Evolutionary conservation across 1,139 yeast genomes (phyloP), one percentile per base, ranked within the genome.

Genomic region (Candida freyschussii): DNA sequence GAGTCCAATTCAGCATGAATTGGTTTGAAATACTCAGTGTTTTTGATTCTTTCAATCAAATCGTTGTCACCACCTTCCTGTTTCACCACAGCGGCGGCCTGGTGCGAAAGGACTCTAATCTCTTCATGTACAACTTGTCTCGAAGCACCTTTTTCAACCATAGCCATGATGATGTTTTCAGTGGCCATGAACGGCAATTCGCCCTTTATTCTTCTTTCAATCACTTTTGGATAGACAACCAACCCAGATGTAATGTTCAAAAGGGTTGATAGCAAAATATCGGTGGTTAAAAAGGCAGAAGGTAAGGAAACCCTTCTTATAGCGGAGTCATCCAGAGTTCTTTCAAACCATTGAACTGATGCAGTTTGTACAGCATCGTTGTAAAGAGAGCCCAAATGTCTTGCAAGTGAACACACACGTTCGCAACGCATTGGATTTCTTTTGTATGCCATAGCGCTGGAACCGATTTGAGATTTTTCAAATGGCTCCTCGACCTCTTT

Each of bases 141-240:
- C 17, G 95, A 87, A 28, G 85, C 97, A 52, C 97, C 97, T 62
- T 82, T 81, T 65, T 87, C 95, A 40, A 91, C 98, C 96, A 91
- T 91, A 37, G 98, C 98, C 99, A 91, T 91, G 61, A 91, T 91
- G 59, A 91, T 78, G 65, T 91, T 91, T 67, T 91, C 99, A 35
- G 99, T 91, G 47, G 99, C 99, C 99, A 91, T 91, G 71, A 93
- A 91, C 50, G 99, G 99, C 56, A 91, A 73, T 65, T 93, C 98
- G 33, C 96, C 74, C 59, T 62, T 78, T 62, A 91, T 91, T 67
- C 97, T 83, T 70, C 97, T 83, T 67, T 83, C 96, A 56, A 91
- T 91, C 50, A 91, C 98, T 74, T 91, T 89, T 50, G 98, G 98
- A 67, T 93, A 91, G 29, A 91, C 98, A 35, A 93, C 98, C 45